Base-by-base conservation (phyloP, 345 rosid genomes). In the Lumnitzera racemosa region DNA sequence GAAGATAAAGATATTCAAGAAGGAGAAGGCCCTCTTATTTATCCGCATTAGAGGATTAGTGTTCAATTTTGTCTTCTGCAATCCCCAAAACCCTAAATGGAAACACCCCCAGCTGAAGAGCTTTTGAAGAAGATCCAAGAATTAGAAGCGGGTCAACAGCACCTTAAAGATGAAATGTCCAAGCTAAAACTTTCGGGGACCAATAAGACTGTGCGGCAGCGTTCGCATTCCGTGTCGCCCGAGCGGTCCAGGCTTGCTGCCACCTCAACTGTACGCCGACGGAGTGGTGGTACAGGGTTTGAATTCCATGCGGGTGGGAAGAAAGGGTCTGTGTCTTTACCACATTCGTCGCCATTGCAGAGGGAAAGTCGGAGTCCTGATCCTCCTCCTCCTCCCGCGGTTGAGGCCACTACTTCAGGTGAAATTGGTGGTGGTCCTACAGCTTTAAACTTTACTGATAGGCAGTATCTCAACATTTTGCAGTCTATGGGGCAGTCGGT, bases 401-500 rank as follows among this genome's bases (percentile, higher is more conserved):
- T 63, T 16, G 70, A 72, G 47, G 76, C 9, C 9, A 1, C 0
- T 36, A 9, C 43, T 36, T 36, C 59, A 53, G 69, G 61, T 55
- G 49, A 55, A 17, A 70, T 57, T 14, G 68, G 24, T 11, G 55
- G 63, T 2, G 85, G 89, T 47, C 84, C 97, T 13, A 70, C 94
- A 20, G 76, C 79, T 4, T 76, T 81, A 43, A 80, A 83, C 55
- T 86, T 90, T 61, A 74, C 81, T 1, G 82, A 90, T 53, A 80
- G 63, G 36, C 96, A 90, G 67, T 90, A 79, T 78, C 76, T 87
- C 77, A 90, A 86, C 67, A 94, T 94, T 20, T 80, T 94, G 72
- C 96, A 94, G 78, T 83, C 90, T 16, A 81, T 94, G 97, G 96
- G 95, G 46, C 99, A 94, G 63, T 74, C 96, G 51, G 91, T 94